Evolutionary conservation across 306 rosid species (phyloP).

Genomic region (Benincasa hispida): DNA sequence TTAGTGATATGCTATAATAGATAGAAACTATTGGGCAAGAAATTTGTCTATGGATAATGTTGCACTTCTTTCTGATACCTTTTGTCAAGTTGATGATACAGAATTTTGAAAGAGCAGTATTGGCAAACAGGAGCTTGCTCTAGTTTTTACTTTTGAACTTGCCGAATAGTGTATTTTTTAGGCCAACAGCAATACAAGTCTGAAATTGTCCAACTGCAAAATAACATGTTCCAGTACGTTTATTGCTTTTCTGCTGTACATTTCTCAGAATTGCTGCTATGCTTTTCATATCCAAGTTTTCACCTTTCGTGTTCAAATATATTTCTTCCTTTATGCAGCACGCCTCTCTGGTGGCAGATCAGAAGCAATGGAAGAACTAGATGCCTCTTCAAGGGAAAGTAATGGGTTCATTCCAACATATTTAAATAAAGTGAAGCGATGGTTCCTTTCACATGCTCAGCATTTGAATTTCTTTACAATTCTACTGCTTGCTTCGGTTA

Average conservation of each 20-base stretch:
- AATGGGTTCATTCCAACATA: constrained; percentile 37
- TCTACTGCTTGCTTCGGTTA: constrained; percentile 94
- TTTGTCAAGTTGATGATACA: neutral
- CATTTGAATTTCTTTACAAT: constrained; percentile 74
- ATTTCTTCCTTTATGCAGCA: constrained; percentile 34
- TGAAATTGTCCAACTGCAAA: neutral
- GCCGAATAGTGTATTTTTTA: neutral
- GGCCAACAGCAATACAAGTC: neutral
- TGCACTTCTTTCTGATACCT: neutral
- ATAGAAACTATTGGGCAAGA: neutral
- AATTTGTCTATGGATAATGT: neutral
- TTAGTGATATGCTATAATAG: neutral
- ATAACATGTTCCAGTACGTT: neutral
- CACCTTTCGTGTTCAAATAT: constrained; percentile 13
- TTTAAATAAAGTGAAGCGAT: constrained; percentile 45
- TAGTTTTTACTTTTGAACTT: neutral
- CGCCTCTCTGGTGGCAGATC: constrained; percentile 50
- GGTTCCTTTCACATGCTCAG: constrained; percentile 73
- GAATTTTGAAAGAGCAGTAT: neutral
- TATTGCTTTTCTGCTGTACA: neutral
- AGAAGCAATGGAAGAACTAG: constrained; percentile 63
- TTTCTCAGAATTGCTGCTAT: neutral
- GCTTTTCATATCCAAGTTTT: neutral
- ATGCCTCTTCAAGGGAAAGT: constrained; percentile 36
- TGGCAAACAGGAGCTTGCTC: neutral